These are phyloP conservation scores for Fusarium abutilonis DNA, from an alignment of 2,329 filamentous ascomycete species.

Conservation along the genomic window DNA sequence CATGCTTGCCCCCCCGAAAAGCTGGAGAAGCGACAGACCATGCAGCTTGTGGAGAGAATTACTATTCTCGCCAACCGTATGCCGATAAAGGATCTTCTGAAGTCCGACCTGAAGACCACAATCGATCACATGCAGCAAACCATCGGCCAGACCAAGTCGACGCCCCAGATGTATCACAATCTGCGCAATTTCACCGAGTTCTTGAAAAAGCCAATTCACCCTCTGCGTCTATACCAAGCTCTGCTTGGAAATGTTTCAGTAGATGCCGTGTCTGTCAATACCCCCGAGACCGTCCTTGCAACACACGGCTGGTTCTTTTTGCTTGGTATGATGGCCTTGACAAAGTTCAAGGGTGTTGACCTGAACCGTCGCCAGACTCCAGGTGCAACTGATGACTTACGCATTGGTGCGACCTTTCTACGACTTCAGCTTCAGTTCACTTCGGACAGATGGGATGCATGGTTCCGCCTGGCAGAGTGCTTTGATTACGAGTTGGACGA, in stretches of 20 bases:
- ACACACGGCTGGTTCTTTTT: conserved; percentile 92
- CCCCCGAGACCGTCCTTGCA: conserved; percentile 76
- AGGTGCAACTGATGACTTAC: conserved; percentile 83
- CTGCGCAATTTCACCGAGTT: conserved; percentile 82
- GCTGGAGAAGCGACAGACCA: conserved; percentile 81
- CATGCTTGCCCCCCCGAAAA: conserved; percentile 82
- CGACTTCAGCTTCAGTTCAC: conserved; percentile 85
- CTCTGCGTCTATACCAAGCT: conserved; percentile 80
- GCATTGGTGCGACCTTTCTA: conserved; percentile 82
- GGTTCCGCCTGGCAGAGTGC: conserved; percentile 87
- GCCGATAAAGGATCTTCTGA: conserved; percentile 89
- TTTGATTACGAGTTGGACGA: conserved; percentile 91
- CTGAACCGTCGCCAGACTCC: conserved; percentile 79
- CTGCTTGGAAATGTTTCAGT: conserved; percentile 80
- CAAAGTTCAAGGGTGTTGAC: conserved; percentile 79
- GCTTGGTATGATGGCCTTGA: conserved; percentile 86
- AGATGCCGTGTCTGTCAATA: conserved; percentile 74
- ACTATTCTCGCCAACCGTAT: conserved; percentile 83
- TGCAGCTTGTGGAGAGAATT: conserved; percentile 84
- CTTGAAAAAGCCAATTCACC: conserved; percentile 85
- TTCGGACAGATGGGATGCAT: conserved; percentile 85
- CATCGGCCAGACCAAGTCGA: conserved; percentile 80
- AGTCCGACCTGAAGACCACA: conserved; percentile 87
- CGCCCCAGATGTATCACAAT: conserved; percentile 86
- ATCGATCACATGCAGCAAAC: conserved; percentile 94